Evolutionary conservation across 176 grass and related monocot species (phyloP).

Genomic region (Aegilops tauschii): DNA sequence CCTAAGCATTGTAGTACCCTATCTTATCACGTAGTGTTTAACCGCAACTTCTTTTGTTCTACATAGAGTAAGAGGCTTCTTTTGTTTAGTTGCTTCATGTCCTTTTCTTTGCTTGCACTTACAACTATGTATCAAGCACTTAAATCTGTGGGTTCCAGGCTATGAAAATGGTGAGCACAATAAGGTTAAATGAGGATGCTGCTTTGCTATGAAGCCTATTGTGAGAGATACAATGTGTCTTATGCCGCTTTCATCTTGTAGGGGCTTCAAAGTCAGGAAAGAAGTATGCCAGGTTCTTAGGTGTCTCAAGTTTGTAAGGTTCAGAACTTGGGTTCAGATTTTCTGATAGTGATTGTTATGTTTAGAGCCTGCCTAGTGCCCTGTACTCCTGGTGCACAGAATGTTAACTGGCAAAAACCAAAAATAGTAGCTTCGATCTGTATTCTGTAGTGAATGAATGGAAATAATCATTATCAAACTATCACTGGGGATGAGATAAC

Average conservation of each 20-base stretch:
- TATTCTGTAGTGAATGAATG: not conserved
- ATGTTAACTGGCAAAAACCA: not conserved
- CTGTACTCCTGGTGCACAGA: no score
- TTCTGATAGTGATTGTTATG: no score
- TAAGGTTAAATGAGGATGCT: not conserved
- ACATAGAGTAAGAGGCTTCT: no score
- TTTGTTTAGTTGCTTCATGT: not conserved
- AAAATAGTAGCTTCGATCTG: not conserved
- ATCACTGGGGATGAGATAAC: constrained; percentile 1
- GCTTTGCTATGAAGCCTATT: not conserved
- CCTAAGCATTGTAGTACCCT: not conserved
- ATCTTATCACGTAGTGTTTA: not conserved
- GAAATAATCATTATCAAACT: not conserved
- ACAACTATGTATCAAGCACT: not conserved
- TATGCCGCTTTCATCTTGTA: not conserved
- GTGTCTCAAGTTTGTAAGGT: no score
- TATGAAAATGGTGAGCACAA: not conserved
- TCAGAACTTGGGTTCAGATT: no score
- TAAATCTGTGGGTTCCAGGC: not conserved
- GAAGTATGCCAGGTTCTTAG: no score
- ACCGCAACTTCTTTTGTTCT: not conserved
- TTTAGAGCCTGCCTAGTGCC: no score
- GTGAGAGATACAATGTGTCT: not conserved
- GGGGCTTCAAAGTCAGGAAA: not conserved
- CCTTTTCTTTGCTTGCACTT: not conserved